Evolutionary conservation across 495 filamentous ascomycete genomes (phyloP).

Genomic region (Penicillium psychrofluorescens): DNA sequence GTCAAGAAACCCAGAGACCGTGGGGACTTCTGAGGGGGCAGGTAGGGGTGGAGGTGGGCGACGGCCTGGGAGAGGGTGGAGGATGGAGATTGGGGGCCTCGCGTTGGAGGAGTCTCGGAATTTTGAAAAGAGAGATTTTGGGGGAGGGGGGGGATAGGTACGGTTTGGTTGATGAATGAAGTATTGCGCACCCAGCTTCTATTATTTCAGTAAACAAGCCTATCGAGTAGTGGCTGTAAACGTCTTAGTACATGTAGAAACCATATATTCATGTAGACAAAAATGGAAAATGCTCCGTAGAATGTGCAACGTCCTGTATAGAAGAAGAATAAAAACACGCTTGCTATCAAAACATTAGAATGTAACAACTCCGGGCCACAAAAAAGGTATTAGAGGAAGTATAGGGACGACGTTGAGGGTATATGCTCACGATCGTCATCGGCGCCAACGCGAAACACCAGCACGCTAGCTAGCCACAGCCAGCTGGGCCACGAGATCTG

Average conservation of each 20-base stretch:
- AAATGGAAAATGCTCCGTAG: not conserved
- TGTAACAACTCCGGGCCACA: conserved; percentile 2
- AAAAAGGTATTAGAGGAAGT: conserved; percentile 3
- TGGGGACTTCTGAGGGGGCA: no score
- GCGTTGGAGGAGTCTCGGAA: no score
- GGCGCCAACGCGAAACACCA: not conserved
- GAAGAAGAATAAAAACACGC: conserved; percentile 5
- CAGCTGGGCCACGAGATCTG: conserved; percentile 46
- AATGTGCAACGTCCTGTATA: conserved; percentile 2
- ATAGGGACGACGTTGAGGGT: not conserved
- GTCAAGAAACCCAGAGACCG: conserved; percentile 6
- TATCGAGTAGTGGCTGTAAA: no score
- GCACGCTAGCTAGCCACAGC: conserved; percentile 34
- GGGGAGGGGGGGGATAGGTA: no score
- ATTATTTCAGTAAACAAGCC: no score
- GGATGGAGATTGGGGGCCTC: no score
- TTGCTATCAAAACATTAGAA: conserved; percentile 10
- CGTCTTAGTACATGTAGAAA: no score
- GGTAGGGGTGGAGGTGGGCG: no score
- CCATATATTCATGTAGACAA: conserved; percentile 5
- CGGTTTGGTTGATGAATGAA: no score
- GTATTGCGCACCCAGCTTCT: no score
- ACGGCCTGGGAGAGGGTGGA: no score
- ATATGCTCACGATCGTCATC: conserved; percentile 8
- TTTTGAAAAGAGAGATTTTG: no score